Conservation (phyloP, 2,329 filamentous ascomycete species). For the Capronia coronata region DNA sequence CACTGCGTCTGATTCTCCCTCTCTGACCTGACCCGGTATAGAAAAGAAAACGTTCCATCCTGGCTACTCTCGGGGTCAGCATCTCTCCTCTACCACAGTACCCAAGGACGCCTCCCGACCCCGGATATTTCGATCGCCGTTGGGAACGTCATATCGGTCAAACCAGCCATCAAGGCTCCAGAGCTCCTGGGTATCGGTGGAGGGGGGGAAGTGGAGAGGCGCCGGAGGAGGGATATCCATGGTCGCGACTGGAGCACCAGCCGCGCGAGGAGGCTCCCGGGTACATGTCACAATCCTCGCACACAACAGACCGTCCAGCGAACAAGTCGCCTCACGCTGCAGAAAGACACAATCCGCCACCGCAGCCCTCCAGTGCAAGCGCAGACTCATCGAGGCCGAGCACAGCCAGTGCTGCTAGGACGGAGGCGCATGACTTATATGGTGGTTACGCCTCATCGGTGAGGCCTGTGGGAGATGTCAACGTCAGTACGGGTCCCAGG, state of each 20-base stretch:
- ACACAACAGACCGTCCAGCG: conserved; percentile 14
- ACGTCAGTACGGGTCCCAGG: background rate
- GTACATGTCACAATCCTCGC: conserved; percentile 28
- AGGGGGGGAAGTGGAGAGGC: conserved; percentile 23
- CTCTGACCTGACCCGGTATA: conserved; percentile 14
- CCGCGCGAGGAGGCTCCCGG: conserved; percentile 23
- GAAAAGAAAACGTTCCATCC: conserved; percentile 13
- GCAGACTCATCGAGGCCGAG: conserved; percentile 19
- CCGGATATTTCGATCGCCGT: conserved; percentile 11
- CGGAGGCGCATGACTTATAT: conserved; percentile 17
- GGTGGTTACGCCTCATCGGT: conserved; percentile 5
- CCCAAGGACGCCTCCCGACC: conserved; percentile 16
- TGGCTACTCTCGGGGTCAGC: conserved; percentile 22
- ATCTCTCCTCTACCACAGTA: conserved; percentile 20
- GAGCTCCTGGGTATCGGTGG: conserved; percentile 16
- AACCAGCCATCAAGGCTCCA: conserved; percentile 7
- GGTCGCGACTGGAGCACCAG: conserved; percentile 21
- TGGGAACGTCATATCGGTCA: conserved; percentile 15
- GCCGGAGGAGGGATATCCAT: conserved; percentile 24
- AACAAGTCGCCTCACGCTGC: conserved; percentile 14
- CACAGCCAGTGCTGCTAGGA: conserved; percentile 16
- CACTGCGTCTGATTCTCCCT: conserved; percentile 3
- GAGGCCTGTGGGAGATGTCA: conserved; percentile 10
- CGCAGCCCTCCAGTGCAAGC: conserved; percentile 4
- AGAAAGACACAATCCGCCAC: conserved; percentile 8